Conservation (phyloP, 345 rosid species). For the Luvunga scandens region DNA sequence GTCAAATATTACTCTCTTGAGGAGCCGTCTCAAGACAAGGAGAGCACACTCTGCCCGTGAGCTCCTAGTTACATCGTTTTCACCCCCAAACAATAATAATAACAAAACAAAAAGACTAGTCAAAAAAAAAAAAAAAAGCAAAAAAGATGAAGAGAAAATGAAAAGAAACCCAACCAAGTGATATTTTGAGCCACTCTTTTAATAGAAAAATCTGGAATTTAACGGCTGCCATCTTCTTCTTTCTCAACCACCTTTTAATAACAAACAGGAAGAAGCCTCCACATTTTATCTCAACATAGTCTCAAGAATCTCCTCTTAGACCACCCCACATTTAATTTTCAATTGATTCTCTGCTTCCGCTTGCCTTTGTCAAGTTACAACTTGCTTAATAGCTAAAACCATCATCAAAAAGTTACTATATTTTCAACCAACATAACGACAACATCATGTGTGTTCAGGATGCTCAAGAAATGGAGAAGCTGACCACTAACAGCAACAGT, state of each 20-base stretch:
- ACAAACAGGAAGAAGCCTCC: background rate
- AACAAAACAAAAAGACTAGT: background rate
- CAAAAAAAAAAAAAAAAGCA: too few relatives aligned
- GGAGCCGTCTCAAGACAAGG: too few relatives aligned
- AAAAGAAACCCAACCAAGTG: conserved; percentile 23
- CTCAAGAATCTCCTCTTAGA: conserved; percentile 36
- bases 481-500: conserved; percentile 3
- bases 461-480: conserved; percentile 33
- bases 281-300: conserved; percentile 16
- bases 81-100: background rate
- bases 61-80: too few relatives aligned
- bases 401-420: background rate
- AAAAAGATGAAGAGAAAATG: background rate
- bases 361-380: conserved; percentile 19
- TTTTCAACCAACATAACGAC: background rate
- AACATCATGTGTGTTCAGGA: conserved; percentile 53
- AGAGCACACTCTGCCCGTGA: too few relatives aligned
- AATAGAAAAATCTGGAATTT: conserved; percentile 45
- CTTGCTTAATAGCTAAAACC: background rate
- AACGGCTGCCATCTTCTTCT: conserved; percentile 17
- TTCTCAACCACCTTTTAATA: background rate
- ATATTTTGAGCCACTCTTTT: conserved; percentile 34
- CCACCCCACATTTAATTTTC: conserved; percentile 3
- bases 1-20: too few relatives aligned
- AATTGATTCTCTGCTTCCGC: conserved; percentile 11